Evolutionary conservation across 306 rosid species (phyloP), one percentile per base, ranked within the genome.

Genomic region (Crotalaria pallida): DNA sequence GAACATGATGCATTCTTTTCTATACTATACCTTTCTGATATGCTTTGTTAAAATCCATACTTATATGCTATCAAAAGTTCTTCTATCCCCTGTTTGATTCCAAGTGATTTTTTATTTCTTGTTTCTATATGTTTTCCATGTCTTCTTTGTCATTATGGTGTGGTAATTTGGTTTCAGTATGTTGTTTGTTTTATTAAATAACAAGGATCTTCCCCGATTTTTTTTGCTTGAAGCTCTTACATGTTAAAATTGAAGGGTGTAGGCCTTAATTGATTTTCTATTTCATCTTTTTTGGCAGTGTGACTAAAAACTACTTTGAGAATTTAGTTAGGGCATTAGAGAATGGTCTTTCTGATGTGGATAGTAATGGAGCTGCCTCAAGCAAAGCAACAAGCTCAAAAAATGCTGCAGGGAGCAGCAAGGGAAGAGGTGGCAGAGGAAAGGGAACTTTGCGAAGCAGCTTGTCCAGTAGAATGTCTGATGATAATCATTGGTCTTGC

Each of bases 281-380:
- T 53, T 53, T 23, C 50, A 43, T 58, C 43, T 55, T 45, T 65
- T 76, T 76, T 72, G 70, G 72, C 71, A 81, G 85, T 66, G 85
- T 81, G 76, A 81, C 85, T 13, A 71, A 57, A 48, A 81, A 81
- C 72, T 81, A 81, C 81, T 81, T 81, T 15, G 85, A 83, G 83
- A 85, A 83, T 65, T 65, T 87, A 77, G 89, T 87, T 18, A 72
- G 73, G 24, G 89, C 92, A 21, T 76, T 87, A 73, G 92, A 87
- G 80, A 84, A 84, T 55, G 86, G 86, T 50, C 73, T 87, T 33
- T 22, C 88, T 7, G 89, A 85, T 73, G 89, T 87, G 70, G 83
- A 75, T 33, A 24, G 68, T 71, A 71, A 67, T 19, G 85, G 74
- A 38, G 83, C 80, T 22, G 68, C 85, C 73, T 70, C 77, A 47